Evolutionary conservation across 371 early-diverging fungal genomes (phyloP).

Genomic region (Mortierella sp.): DNA sequence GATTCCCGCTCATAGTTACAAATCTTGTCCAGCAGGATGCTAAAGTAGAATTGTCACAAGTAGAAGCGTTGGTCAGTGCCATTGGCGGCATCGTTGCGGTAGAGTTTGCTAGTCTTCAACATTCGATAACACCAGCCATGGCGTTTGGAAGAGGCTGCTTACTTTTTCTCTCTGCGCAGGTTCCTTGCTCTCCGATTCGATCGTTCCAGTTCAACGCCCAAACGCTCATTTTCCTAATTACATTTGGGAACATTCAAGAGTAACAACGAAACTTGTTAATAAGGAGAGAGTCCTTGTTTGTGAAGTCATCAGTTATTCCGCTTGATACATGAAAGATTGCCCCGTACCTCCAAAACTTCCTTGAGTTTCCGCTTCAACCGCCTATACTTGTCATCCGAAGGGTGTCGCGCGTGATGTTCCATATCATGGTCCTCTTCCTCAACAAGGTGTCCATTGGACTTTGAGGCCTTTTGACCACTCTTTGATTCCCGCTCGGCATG

Average conservation of each 20-base stretch:
- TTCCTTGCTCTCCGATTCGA: slow-evolving; percentile 62
- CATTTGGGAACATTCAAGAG: neutral
- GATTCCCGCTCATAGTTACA: slow-evolving; percentile 13
- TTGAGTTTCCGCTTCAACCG: slow-evolving; percentile 68
- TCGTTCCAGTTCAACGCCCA: slow-evolving; percentile 61
- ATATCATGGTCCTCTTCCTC: slow-evolving; percentile 12
- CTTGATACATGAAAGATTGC: neutral
- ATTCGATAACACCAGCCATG: neutral
- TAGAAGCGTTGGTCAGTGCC: neutral
- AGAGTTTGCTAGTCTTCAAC: too few species aligned
- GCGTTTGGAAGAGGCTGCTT: slow-evolving; percentile 8
- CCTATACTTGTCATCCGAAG: slow-evolving; percentile 64
- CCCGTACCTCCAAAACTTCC: slow-evolving; percentile 66
- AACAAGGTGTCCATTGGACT: slow-evolving; percentile 8
- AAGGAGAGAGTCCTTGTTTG: too few species aligned
- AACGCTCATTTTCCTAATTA: slow-evolving; percentile 64
- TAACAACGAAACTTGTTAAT: neutral
- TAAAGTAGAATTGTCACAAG: neutral
- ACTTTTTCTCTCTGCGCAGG: slow-evolving; percentile 71
- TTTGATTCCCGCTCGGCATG: slow-evolving; percentile 9
- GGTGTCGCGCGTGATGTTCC: slow-evolving; percentile 6
- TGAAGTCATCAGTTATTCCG: neutral
- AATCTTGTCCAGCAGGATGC: slow-evolving; percentile 32
- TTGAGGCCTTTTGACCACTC: neutral
- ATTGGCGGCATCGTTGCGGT: neutral